Percentiles rank a stretch among this genome's conserved stretches.
phyloP scores from a whole-genome alignment of 2,329 filamentous ascomycete genomes.

The Endocalyx cinctus region DNA sequence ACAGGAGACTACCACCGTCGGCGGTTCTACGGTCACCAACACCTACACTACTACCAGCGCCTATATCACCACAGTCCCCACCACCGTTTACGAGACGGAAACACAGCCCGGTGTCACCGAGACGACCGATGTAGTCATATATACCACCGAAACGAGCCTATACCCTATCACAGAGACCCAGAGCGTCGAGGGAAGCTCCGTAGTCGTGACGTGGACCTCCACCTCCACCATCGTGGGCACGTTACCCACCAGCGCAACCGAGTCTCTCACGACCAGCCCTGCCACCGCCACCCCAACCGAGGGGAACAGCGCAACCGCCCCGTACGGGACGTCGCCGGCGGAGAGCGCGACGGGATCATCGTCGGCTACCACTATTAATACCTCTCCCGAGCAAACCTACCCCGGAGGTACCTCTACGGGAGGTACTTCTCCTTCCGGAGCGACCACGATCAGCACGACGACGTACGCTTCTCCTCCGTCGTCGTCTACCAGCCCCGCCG shows the following conservation, averaged over 20 bases:
- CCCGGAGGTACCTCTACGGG: no score
- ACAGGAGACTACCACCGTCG: slow-evolving; percentile 32
- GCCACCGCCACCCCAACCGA: slow-evolving; percentile 3
- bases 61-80: slow-evolving; percentile 27
- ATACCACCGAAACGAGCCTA: slow-evolving; percentile 39
- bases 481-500: slow-evolving; percentile 1
- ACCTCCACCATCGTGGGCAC: slow-evolving; percentile 30
- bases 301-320: slow-evolving; percentile 21
- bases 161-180: slow-evolving; percentile 42
- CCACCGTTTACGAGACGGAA: slow-evolving; percentile 31
- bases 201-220: slow-evolving; percentile 36
- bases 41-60: slow-evolving; percentile 40
- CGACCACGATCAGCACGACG: slow-evolving; percentile 2
- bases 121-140: slow-evolving; percentile 32
- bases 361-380: no score
- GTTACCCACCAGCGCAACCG: slow-evolving; percentile 23
- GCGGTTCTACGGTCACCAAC: slow-evolving; percentile 32
- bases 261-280: not conserved
- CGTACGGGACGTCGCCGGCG: no score
- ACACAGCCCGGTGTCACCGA: slow-evolving; percentile 31
- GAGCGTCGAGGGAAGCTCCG: slow-evolving; percentile 36
- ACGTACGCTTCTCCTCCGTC: slow-evolving; percentile 1
- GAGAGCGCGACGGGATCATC: no score
- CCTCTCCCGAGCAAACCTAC: no score
- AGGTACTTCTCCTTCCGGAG: no score